Base-by-base conservation (phyloP, 352 stramenopile species). In the Phytophthora aleatoria region DNA sequence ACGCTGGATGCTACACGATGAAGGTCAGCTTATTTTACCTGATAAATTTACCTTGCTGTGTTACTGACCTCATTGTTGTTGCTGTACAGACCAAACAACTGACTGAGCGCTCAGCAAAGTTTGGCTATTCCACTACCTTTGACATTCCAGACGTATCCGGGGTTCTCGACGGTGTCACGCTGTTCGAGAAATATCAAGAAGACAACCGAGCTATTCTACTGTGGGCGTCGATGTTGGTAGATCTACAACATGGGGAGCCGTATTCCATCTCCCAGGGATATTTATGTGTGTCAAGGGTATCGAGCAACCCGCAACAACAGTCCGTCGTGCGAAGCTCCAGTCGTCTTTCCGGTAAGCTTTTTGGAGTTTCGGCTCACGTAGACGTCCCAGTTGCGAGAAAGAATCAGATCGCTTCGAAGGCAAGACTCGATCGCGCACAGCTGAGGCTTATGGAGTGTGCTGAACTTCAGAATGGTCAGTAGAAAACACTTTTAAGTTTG, bases 141-240 rank as follows among this genome's bases (percentile, higher is more conserved):
- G 20, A 57, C 10, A 12, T 33, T 33, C 28, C 28, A 7, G 28
- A 33, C 7, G 11, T 15, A 3, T 13, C 27, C 5, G 38, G 13
- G n/a, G 20, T 16, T 11, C 36, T 62, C 9, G 38, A 62, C 5
- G 60, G 60, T 1, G 50, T 67, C 13, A 62, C 60, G 1, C 9
- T 67, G 35, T 52, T 67, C 16, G 50, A 67, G 28, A 61, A 57
- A 47, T 26, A 20, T 2, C 24, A 62, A 20, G 12, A 57, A 0
- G 28, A 62, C 6, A 43, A 33, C 10, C 16, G 44, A 12, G 20
- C 44, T 1, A 35, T 47, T 38, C 20, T 67, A 9, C n/a, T 57
- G 15, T 67, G 60, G 60, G 58, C 51, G 9, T 67, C 60, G 38
- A 36, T 62, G 52, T 27, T 62, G 27, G 35, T 51, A 15, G 27